Base-by-base conservation (phyloP, 2,329 filamentous ascomycete species). In the Penicillium sp. region DNA sequence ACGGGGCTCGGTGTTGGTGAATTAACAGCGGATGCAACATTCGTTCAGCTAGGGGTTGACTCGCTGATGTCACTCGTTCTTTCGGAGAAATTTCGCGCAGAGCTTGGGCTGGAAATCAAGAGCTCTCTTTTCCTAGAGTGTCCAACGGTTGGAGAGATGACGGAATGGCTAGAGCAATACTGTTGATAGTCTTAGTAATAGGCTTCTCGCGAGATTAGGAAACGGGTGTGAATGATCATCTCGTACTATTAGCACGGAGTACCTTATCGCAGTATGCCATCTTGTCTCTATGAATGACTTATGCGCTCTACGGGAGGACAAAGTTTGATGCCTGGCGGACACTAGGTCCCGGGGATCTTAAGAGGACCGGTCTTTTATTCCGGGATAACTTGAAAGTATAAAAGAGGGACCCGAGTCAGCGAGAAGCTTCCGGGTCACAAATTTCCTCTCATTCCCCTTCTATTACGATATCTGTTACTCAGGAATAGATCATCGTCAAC, bases 41-140 rank as follows among this genome's bases (percentile, higher is more conserved):
- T 78, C 48, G 65, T 66, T 1, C 65, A 72, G 23, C 53, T 78
- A 3, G 77, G 76, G 4, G 66, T 80, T 31, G 78, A 79, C 61
- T 75, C 71, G 19, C 66, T 79, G 8, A 70, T 80, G 70, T 71
- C 68, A 5, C 66, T 79, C 2, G 73, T 75, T 3, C 69, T 80
- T 13, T 60, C 72, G 0, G 71, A 72, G 26, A 76, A 75, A 57
- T 73, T 79, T 52, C 60, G 70, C 1, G 63, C 62, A 2, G 67
- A 77, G 51, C 66, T 79, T 17, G 67, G 66, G 3, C 51, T 78
- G 2, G 69, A 73, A 30, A 62, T 77, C 17, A 62, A 72, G 49
- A 66, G 69, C 49, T 66, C 66, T 13, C 23, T 71, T 5, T 71
- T 71, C 45, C 56, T 71, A 11, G 68, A 71, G n/a, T 71, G 64